A percentile compares a stretch with the other conserved stretches of the same genome.
These are phyloP conservation scores for Xylaria arbuscula DNA, from an alignment of 2,329 filamentous ascomycete genomes.

Conservation along the genomic window DNA sequence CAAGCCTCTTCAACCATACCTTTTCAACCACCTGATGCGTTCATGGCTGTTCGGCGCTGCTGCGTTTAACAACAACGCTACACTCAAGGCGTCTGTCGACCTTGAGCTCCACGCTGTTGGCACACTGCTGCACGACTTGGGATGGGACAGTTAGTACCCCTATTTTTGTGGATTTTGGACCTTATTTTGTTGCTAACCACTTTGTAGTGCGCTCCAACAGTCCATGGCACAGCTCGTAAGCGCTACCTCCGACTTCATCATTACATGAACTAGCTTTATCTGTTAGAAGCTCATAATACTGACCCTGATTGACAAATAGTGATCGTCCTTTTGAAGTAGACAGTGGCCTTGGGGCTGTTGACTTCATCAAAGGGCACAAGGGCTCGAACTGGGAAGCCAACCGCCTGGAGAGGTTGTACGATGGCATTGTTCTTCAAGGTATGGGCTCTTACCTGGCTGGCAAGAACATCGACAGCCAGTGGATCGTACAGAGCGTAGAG, in stretches of 20 bases:
- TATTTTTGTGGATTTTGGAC: not conserved
- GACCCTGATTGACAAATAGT: constrained; percentile 8
- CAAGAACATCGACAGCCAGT: constrained; percentile 35
- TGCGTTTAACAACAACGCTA: constrained; percentile 37
- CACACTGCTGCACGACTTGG: constrained; percentile 34
- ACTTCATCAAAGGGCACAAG: constrained; percentile 26
- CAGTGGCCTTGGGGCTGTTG: constrained; percentile 30
- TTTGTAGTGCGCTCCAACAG: constrained; percentile 30
- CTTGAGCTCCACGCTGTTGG: constrained; percentile 36
- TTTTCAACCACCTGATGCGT: constrained; percentile 37
- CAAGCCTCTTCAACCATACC: constrained; percentile 37
- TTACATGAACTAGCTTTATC: not conserved
- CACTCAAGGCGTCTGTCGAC: constrained; percentile 32
- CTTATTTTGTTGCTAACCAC: constrained; percentile 9
- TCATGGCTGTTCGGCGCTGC: constrained; percentile 37
- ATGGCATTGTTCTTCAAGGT: constrained; percentile 34
- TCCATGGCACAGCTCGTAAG: constrained; percentile 31
- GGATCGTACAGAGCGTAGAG: constrained; percentile 30
- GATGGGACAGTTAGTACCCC: constrained; percentile 35
- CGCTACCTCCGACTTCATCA: not conserved
- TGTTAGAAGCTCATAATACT: not conserved
- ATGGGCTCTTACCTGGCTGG: constrained; percentile 22
- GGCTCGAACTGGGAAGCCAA: constrained; percentile 7
- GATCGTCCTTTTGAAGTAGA: constrained; percentile 33
- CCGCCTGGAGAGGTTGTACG: constrained; percentile 29